Evolutionary conservation across 2,329 filamentous ascomycete species (phyloP).

Genomic region (Xenosphaeropsis pyriputrescens): DNA sequence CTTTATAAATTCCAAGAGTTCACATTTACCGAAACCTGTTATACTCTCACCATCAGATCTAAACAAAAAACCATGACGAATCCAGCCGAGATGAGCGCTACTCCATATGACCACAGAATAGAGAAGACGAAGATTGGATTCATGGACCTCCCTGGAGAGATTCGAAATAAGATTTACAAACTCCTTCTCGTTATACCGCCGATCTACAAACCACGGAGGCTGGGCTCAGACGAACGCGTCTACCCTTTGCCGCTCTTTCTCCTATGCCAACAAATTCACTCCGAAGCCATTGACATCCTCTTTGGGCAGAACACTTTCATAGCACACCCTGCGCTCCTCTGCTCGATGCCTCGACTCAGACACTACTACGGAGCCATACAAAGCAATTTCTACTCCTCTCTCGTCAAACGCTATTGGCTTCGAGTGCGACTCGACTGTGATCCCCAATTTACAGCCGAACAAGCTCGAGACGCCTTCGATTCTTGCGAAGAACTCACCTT

Average conservation of each 20-base stretch:
- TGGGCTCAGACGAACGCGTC: constrained; percentile 13
- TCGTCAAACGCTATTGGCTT: constrained; percentile 28
- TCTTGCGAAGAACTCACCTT: constrained; percentile 29
- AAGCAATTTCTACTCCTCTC: constrained; percentile 12
- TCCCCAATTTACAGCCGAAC: constrained; percentile 23
- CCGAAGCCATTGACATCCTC: constrained; percentile 26
- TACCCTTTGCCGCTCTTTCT: constrained; percentile 22
- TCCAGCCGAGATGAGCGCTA: no score
- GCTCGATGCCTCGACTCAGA: constrained; percentile 25
- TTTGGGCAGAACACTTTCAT: constrained; percentile 33
- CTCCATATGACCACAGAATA: no score
- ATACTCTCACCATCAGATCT: no score
- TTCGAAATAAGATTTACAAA: constrained; percentile 41
- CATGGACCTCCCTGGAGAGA: constrained; percentile 36
- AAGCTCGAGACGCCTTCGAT: constrained; percentile 26
- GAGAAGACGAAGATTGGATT: constrained; percentile 4
- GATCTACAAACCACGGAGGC: constrained; percentile 5
- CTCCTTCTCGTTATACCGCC: constrained; percentile 13
- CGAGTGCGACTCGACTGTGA: constrained; percentile 32
- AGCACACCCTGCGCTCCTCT: constrained; percentile 29
- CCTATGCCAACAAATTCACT: constrained; percentile 23
- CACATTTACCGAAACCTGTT: no score
- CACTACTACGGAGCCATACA: constrained; percentile 20
- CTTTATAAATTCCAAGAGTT: no score
- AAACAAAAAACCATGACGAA: no score